Evolutionary conservation across 192 early-diverging fungal species (phyloP).

Genomic region (Dimargaris cristalligena): DNA sequence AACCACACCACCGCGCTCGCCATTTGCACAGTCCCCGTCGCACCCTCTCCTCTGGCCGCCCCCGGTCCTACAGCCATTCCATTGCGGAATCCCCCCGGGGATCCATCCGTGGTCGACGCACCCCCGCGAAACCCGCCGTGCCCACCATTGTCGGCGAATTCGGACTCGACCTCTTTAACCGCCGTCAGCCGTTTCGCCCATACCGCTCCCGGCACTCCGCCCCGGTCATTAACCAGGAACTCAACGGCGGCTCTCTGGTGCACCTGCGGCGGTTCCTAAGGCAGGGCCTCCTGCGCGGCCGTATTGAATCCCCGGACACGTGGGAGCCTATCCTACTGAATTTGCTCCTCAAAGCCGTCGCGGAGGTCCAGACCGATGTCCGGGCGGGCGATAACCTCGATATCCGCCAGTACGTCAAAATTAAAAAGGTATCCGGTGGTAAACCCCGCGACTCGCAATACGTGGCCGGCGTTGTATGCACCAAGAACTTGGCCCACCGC

Average conservation of each 20-base stretch:
- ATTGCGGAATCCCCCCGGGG: no score
- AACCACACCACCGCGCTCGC: no score
- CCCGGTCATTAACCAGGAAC: conserved; percentile 7
- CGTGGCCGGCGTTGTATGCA: conserved; percentile 79
- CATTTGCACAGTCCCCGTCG: no score
- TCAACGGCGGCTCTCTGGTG: not conserved
- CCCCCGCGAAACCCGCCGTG: not conserved
- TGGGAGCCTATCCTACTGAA: conserved; percentile 61
- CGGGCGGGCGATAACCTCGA: conserved; percentile 70
- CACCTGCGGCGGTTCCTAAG: conserved; percentile 1
- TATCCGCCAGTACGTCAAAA: conserved; percentile 77
- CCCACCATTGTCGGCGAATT: not conserved
- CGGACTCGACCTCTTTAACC: not conserved
- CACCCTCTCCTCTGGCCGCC: no score
- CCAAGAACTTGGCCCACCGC: conserved; percentile 86
- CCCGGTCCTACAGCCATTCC: no score
- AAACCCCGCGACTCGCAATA: conserved; percentile 59
- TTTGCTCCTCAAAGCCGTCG: conserved; percentile 46
- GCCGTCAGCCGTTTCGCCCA: not conserved
- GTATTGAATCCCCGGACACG: conserved; percentile 14
- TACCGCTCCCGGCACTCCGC: not conserved
- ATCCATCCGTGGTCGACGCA: no score
- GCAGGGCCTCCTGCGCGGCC: not conserved
- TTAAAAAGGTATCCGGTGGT: conserved; percentile 90
- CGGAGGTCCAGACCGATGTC: conserved; percentile 43